Conservation (phyloP, 306 rosid genomes). For the Dicorynia guianensis region DNA sequence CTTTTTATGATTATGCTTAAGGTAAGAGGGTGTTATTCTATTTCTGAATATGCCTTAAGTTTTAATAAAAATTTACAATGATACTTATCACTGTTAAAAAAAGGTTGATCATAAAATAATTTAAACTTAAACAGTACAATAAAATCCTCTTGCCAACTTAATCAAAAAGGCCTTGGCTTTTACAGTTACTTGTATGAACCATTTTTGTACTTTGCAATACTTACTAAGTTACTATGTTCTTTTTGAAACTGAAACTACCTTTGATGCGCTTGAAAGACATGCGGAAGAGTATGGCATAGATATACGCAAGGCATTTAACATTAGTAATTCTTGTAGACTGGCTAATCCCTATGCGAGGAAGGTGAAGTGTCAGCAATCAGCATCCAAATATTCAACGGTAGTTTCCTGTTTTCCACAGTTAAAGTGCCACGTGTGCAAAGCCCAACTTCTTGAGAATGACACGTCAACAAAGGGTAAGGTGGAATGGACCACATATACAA, state of each 20-base stretch:
- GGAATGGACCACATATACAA: slow-evolving; percentile 24
- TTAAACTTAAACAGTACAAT: no score
- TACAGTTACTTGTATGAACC: neutral
- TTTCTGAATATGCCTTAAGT: no score
- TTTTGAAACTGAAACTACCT: neutral
- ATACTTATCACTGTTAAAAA: no score
- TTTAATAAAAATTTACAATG: no score
- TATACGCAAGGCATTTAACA: slow-evolving; percentile 17
- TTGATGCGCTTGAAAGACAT: slow-evolving; percentile 5
- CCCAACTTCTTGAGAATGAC: slow-evolving; percentile 50
- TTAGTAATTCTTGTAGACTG: neutral
- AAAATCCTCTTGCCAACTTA: no score
- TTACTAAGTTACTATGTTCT: neutral
- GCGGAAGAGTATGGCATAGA: slow-evolving; percentile 19
- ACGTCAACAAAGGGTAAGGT: slow-evolving; percentile 56
- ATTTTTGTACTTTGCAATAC: neutral
- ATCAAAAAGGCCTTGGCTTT: no score
- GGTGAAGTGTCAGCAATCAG: slow-evolving; percentile 60
- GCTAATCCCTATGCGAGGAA: slow-evolving; percentile 40
- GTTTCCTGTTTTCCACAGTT: slow-evolving; percentile 32
- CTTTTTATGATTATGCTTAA: no score
- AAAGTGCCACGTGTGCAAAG: slow-evolving; percentile 33
- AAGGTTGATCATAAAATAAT: no score
- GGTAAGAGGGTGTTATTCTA: no score
- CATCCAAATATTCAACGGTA: slow-evolving; percentile 43